Base-by-base conservation (phyloP, 108 stramenopile genomes). In the Discostella pseudostelligera region DNA sequence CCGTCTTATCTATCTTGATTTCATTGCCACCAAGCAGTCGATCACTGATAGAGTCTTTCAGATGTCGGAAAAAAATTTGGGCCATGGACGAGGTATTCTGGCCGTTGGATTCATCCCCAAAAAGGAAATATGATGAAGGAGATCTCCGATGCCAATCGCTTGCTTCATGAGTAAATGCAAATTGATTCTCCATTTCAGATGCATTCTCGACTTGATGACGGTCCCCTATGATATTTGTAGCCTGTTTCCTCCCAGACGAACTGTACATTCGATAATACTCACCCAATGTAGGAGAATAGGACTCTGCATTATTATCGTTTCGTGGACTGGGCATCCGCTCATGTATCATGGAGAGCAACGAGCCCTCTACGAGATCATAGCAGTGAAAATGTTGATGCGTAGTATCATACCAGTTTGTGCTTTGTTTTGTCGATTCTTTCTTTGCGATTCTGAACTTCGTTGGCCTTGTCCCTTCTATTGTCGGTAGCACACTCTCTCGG, bases 351-450 rank as follows among this genome's bases (percentile, higher is more conserved):
- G 86, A 81, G 4, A 83, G 76, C 20, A 85, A 59, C 1, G 87
- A 79, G 59, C 87, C 90, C 62, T 92, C 90, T n/a, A 92, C 81
- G 12, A 92, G 62, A 73, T 92, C 90, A 56, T 84, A 88, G 43
- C 90, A 92, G 62, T 85, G 87, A 25, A 26, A 36, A 26, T 73
- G 50, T 37, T 10, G 65, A 32, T 59, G 24, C 10, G 58, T 73
- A 10, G 62, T 9, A 44, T 44, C 25, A 39, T 42, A 21, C 59
- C 24, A 9, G 39, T 47, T 17, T n/a, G 32, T 20, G 53, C 61
- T 49, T 48, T 26, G 20, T 20, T 56, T 2, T 21, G 16, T 10
- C 35, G 26, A 40, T 43, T 55, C 8, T 42, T 44, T 32, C 8
- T 49, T 44, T 29, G 39, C n/a, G 28, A 37, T 45, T 43, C 28